A percentile compares a stretch with the other conserved stretches of the same genome.
Conservation (phyloP, 371 early-diverging fungal genomes). For the Mucor lusitanicus region DNA sequence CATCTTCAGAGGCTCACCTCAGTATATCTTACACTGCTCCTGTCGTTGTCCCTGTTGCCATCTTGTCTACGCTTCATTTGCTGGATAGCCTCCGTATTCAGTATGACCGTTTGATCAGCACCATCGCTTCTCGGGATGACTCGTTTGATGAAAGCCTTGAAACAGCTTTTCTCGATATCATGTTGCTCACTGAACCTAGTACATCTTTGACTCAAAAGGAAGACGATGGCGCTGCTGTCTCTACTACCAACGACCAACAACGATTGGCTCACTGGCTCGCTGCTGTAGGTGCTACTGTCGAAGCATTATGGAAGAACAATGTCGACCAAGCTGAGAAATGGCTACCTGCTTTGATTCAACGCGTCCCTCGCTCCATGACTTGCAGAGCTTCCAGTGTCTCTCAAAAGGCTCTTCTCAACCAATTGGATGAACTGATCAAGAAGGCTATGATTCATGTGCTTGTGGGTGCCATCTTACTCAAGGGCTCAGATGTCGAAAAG, state of each 20-base stretch:
- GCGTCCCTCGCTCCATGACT: conserved; percentile 21
- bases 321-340: conserved; percentile 19
- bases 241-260: conserved; percentile 20
- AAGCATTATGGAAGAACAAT: conserved; percentile 40
- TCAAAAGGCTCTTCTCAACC: conserved; percentile 23
- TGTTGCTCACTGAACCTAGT: conserved; percentile 23
- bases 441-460: conserved; percentile 22
- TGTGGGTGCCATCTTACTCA: conserved; percentile 23
- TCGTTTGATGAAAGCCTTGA: conserved; percentile 13
- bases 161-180: conserved; percentile 30
- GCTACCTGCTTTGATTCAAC: conserved; percentile 5
- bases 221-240: conserved; percentile 9
- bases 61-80: conserved; percentile 34
- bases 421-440: conserved; percentile 24
- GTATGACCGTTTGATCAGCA: conserved; percentile 36
- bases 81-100: conserved; percentile 39
- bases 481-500: conserved; percentile 8
- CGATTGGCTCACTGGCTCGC: conserved; percentile 38
- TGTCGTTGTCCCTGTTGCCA: conserved; percentile 30
- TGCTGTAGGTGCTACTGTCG: conserved; percentile 37
- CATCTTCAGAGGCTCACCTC: conserved; percentile 10
- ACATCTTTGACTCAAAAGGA: conserved; percentile 15
- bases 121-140: conserved; percentile 19
- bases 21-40: conserved; percentile 29
- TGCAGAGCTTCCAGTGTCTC: conserved; percentile 11